These are phyloP conservation scores for Neoscytalidium dimidiatum DNA, from an alignment of 2,329 filamentous ascomycete species.

Conservation along the genomic window DNA sequence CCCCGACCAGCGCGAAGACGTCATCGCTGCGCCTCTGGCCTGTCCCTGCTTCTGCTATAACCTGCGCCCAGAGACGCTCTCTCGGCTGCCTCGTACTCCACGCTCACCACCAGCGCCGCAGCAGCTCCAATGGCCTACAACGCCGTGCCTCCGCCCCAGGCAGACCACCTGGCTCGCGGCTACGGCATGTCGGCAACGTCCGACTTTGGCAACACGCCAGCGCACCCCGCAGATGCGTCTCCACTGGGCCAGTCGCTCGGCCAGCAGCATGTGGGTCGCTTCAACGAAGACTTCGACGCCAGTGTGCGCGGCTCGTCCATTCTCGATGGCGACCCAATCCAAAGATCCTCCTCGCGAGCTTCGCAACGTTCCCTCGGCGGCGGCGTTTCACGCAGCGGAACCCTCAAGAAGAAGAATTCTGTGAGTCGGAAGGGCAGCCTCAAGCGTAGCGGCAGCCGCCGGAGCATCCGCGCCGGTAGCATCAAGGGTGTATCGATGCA, in stretches of 20 bases:
- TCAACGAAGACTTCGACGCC: slow-evolving; percentile 72
- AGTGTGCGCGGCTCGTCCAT: slow-evolving; percentile 68
- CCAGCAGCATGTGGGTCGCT: slow-evolving; percentile 49
- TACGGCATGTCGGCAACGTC: slow-evolving; percentile 28
- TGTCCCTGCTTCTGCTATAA: slow-evolving; percentile 5
- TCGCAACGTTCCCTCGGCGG: slow-evolving; percentile 46
- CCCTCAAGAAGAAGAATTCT: slow-evolving; percentile 85
- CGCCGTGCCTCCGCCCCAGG: slow-evolving; percentile 29
- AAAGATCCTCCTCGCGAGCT: slow-evolving; percentile 64
- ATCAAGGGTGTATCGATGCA: slow-evolving; percentile 78
- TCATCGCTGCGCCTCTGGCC: slow-evolving; percentile 1
- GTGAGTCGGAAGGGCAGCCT: slow-evolving; percentile 73
- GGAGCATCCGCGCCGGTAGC: slow-evolving; percentile 82
- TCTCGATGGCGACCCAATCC: slow-evolving; percentile 52
- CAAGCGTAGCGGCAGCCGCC: slow-evolving; percentile 76
- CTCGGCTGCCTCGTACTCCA: neutral
- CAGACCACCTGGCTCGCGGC: slow-evolving; percentile 22
- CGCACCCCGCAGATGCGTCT: slow-evolving; percentile 32
- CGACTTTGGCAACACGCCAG: slow-evolving; percentile 44
- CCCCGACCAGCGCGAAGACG: slow-evolving; percentile 5
- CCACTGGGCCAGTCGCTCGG: slow-evolving; percentile 38
- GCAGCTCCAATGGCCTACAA: slow-evolving; percentile 31
- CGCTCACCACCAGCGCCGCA: neutral
- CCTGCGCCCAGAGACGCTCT: neutral
- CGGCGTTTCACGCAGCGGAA: slow-evolving; percentile 64